These are phyloP conservation scores for Neurospora africana DNA, from an alignment of 495 filamentous ascomycete species.

Conservation along the genomic window DNA sequence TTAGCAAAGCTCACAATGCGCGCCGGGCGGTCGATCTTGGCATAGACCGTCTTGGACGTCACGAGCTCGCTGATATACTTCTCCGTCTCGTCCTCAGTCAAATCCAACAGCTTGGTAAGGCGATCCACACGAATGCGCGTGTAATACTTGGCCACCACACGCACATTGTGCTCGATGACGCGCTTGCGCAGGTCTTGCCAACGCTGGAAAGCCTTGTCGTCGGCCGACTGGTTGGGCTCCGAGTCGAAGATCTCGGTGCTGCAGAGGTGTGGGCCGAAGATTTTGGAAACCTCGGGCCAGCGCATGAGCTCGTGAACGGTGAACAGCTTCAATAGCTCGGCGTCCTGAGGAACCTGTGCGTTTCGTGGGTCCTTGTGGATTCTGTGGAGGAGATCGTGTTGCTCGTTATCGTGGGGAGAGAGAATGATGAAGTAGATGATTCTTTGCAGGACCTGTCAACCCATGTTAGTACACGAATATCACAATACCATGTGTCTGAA, in stretches of 20 bases:
- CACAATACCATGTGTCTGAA: too few relatives aligned
- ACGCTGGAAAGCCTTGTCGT: slow-evolving; percentile 67
- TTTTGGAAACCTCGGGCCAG: slow-evolving; percentile 82
- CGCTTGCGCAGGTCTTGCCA: slow-evolving; percentile 94
- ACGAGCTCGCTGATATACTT: slow-evolving; percentile 94
- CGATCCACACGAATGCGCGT: slow-evolving; percentile 88
- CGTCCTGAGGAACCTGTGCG: slow-evolving; percentile 58
- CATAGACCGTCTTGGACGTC: slow-evolving; percentile 91
- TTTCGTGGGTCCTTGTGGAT: slow-evolving; percentile 65
- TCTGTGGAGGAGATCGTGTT: slow-evolving; percentile 92
- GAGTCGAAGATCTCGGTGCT: slow-evolving; percentile 79
- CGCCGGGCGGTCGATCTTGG: slow-evolving; percentile 93
- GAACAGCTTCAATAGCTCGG: slow-evolving; percentile 79
- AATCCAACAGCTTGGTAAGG: slow-evolving; percentile 77
- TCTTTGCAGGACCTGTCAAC: slow-evolving; percentile 63
- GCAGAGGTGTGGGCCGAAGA: slow-evolving; percentile 83
- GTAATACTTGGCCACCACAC: slow-evolving; percentile 96
- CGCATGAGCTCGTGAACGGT: slow-evolving; percentile 95
- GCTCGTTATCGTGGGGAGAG: slow-evolving; percentile 95
- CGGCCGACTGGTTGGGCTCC: slow-evolving; percentile 46
- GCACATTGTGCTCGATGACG: slow-evolving; percentile 97
- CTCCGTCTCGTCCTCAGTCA: slow-evolving; percentile 92
- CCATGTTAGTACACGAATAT: slow-evolving; percentile 19
- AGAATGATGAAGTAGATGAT: slow-evolving; percentile 97
- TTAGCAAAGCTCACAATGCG: slow-evolving; percentile 87